phyloP scores from a whole-genome alignment of 345 rosid species.

The Citrus inodora region DNA sequence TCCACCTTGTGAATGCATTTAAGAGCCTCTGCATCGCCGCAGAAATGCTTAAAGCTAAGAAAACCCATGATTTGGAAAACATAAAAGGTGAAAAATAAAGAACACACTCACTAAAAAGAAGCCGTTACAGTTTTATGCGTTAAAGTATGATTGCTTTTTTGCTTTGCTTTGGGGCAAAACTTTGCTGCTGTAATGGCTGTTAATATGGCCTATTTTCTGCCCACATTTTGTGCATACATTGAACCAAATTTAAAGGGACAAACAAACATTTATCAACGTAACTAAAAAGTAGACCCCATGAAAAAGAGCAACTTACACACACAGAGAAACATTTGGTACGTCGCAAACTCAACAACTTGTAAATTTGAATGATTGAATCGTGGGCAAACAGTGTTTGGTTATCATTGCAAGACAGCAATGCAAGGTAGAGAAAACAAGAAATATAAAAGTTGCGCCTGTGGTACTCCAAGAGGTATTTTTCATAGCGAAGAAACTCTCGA shows the following conservation, averaged over 20 bases:
- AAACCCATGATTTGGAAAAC: neutral
- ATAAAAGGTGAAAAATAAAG: neutral
- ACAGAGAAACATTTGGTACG: neutral
- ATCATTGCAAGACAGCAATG: neutral
- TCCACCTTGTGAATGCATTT: neutral
- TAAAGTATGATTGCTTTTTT: neutral
- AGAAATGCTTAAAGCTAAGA: neutral
- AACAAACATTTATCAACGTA: neutral
- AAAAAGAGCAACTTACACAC: neutral
- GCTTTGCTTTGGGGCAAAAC: constrained; percentile 7
- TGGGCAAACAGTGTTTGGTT: neutral
- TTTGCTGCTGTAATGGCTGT: neutral
- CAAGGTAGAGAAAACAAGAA: neutral
- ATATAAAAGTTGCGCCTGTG: too few species aligned
- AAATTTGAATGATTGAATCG: neutral
- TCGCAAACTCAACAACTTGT: neutral
- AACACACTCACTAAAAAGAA: too few species aligned
- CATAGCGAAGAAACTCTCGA: too few species aligned
- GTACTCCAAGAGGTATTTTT: too few species aligned
- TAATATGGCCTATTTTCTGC: neutral
- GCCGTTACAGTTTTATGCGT: neutral
- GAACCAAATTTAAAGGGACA: neutral
- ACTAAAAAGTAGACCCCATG: neutral
- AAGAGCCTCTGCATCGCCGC: neutral
- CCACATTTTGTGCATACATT: neutral